Evolutionary conservation across 1,139 yeast genomes (phyloP), one percentile per base, ranked within the genome.

Genomic region (Wickerhamomyces sp.): DNA sequence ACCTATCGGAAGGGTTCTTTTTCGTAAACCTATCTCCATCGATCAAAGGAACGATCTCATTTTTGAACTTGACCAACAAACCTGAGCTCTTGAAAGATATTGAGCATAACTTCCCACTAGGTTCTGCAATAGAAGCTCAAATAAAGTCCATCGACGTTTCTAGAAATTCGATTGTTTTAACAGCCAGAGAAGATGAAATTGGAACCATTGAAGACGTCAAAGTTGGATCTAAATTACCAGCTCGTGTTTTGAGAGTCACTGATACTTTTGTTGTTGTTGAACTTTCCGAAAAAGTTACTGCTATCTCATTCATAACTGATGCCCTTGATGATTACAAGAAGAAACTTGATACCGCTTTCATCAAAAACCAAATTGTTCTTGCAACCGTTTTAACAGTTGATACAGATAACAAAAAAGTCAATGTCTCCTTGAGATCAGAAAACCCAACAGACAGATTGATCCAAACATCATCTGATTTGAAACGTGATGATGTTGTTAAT

Each of bases 1-100:
- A 83, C 57, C 72, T 77, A 18, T 67, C 76, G 47, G 81, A 75
- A 30, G 75, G 78, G 42, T 76, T 72, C 51, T 73, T 82, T 31
- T 86, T 90, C 83, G 84, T 83, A 35, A 80, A 84, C 35, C 62
- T 89, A 34, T 73, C 90, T 1, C 93, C 95, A 29, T 68, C 75
- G 27, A 68, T 85, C 36, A 78, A 76, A 47, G 96, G 94, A 10
- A 76, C 81, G 45, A 69, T 89, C 41, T 74, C 91, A 3, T 69
- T 81, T 47, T 73, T 85, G 67, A 88, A 89, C 53, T 67, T 86
- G 44, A 68, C 82, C 27, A 78, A 76, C 48, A 80, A 83, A 56
- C 72, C 74, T n/a, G 61, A 72, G 2, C 63, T 71, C 10, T 73
- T 80, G 51, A 69, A 71, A 33, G 70, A 79, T 44, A 61, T 85